Percentiles rank a stretch among this genome's conserved stretches.
Evolutionary conservation across 2,329 filamentous ascomycete species (phyloP).

Genomic region (Gnomoniopsis sp.): DNA sequence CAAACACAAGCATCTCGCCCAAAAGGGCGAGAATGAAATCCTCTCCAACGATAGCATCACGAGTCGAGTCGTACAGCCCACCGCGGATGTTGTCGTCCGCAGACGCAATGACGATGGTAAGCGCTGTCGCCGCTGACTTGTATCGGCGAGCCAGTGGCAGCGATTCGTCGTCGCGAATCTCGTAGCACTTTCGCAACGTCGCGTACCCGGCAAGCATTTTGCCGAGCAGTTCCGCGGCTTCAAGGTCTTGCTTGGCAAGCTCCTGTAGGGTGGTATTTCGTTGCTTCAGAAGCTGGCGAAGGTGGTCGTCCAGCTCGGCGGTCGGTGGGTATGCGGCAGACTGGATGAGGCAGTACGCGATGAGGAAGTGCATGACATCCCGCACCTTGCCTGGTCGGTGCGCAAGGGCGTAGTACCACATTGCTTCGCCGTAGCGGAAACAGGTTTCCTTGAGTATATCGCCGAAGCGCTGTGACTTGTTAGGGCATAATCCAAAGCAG

Average conservation of each 20-base stretch:
- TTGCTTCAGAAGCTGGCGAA: slow-evolving; percentile 66
- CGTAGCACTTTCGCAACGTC: slow-evolving; percentile 85
- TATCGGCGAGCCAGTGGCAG: slow-evolving; percentile 59
- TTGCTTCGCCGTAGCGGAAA: slow-evolving; percentile 76
- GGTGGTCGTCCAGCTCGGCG: slow-evolving; percentile 67
- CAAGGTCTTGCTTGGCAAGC: slow-evolving; percentile 70
- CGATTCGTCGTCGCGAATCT: slow-evolving; percentile 63
- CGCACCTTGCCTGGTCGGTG: slow-evolving; percentile 76
- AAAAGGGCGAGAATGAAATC: slow-evolving; percentile 82
- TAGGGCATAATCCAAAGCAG: slow-evolving; percentile 18
- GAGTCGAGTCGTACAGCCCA: slow-evolving; percentile 77
- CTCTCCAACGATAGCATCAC: slow-evolving; percentile 81
- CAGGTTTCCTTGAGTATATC: slow-evolving; percentile 70
- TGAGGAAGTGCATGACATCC: slow-evolving; percentile 80
- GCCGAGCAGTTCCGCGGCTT: slow-evolving; percentile 79
- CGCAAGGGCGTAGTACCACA: slow-evolving; percentile 88
- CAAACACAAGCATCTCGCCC: slow-evolving; percentile 71
- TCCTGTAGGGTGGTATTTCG: slow-evolving; percentile 69
- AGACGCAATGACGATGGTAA: slow-evolving; percentile 81
- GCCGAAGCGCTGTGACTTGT: slow-evolving; percentile 70
- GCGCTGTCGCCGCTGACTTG: slow-evolving; percentile 68
- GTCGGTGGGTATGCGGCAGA: slow-evolving; percentile 75
- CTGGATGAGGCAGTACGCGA: slow-evolving; percentile 81
- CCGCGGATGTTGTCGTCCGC: slow-evolving; percentile 89
- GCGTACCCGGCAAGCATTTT: slow-evolving; percentile 89